phyloP scores from a whole-genome alignment of 2,329 filamentous ascomycete species.

The Stagonosporopsis chrysanthemi region DNA sequence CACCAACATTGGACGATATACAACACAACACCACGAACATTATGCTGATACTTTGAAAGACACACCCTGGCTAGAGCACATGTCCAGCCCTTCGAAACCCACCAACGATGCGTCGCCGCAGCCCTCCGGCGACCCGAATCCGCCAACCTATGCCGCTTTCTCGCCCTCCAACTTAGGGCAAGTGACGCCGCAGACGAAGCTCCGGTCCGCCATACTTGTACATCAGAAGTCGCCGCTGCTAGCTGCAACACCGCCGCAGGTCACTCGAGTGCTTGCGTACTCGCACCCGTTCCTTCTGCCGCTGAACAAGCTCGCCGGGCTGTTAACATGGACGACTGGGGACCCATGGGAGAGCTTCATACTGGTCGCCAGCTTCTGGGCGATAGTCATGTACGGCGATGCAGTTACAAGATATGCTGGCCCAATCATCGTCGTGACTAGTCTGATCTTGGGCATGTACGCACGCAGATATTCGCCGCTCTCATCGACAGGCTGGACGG shows the following conservation, averaged over 20 bases:
- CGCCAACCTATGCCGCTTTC: conserved; percentile 87
- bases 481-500: conserved; percentile 81
- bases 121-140: conserved; percentile 54
- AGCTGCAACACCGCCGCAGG: conserved; percentile 90
- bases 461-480: conserved; percentile 86
- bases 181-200: conserved; percentile 71
- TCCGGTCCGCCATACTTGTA: conserved; percentile 89
- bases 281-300: conserved; percentile 93
- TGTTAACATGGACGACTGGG: conserved; percentile 91
- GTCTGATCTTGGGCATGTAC: conserved; percentile 91
- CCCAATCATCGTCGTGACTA: conserved; percentile 79
- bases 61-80: conserved; percentile 52
- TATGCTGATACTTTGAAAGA: conserved; percentile 46
- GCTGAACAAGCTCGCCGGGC: conserved; percentile 81
- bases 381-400: conserved; percentile 83
- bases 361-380: conserved; percentile 86
- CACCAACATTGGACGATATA: conserved; percentile 16
- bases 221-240: conserved; percentile 96
- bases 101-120: conserved; percentile 48
- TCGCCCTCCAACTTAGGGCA: conserved; percentile 81
- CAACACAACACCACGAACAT: conserved; percentile 23
- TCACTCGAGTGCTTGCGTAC: conserved; percentile 92
- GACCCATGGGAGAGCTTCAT: conserved; percentile 98
- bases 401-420: conserved; percentile 80
- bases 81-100: conserved; percentile 50